These are phyloP conservation scores for Kodamaea ohmeri DNA, from an alignment of 1,139 yeast genomes.

Conservation along the genomic window DNA sequence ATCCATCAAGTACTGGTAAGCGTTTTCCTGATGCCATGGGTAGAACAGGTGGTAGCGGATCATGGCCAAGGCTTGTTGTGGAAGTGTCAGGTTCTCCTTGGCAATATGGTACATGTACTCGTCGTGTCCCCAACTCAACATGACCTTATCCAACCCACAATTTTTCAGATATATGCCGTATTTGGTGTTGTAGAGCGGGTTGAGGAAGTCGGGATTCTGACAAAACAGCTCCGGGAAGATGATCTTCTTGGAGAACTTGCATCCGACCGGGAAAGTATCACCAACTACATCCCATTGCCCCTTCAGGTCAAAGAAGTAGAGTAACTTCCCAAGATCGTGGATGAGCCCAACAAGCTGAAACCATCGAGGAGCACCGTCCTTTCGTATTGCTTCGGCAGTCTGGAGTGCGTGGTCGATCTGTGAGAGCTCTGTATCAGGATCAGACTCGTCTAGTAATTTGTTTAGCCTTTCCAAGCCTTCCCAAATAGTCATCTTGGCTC, in stretches of 20 bases:
- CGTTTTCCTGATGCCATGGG: slow-evolving; percentile 75
- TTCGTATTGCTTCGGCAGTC: slow-evolving; percentile 71
- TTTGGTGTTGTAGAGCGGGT: slow-evolving; percentile 65
- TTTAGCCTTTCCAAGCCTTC: slow-evolving; percentile 64
- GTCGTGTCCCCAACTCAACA: slow-evolving; percentile 80
- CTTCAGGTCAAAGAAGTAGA: slow-evolving; percentile 66
- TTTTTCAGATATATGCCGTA: slow-evolving; percentile 63
- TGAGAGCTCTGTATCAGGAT: slow-evolving; percentile 72
- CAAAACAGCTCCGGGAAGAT: slow-evolving; percentile 62
- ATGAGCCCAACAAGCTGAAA: slow-evolving; percentile 71
- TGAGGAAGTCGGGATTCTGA: slow-evolving; percentile 57
- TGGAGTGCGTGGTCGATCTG: slow-evolving; percentile 76
- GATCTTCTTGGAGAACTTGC: slow-evolving; percentile 57
- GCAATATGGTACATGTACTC: slow-evolving; percentile 76
- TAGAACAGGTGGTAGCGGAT: slow-evolving; percentile 72
- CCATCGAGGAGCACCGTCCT: slow-evolving; percentile 71
- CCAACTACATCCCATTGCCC: slow-evolving; percentile 88
- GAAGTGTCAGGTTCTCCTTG: slow-evolving; percentile 59
- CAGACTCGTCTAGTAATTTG: slow-evolving; percentile 65
- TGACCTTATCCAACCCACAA: slow-evolving; percentile 68
- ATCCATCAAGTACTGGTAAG: slow-evolving; percentile 64
- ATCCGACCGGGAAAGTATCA: slow-evolving; percentile 75
- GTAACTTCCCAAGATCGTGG: slow-evolving; percentile 67
- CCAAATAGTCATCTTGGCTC: slow-evolving; percentile 72
- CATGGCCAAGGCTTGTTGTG: slow-evolving; percentile 70